Conservation (phyloP, 1,139 yeast genomes). For the Scheffersomyces illinoinensis region DNA sequence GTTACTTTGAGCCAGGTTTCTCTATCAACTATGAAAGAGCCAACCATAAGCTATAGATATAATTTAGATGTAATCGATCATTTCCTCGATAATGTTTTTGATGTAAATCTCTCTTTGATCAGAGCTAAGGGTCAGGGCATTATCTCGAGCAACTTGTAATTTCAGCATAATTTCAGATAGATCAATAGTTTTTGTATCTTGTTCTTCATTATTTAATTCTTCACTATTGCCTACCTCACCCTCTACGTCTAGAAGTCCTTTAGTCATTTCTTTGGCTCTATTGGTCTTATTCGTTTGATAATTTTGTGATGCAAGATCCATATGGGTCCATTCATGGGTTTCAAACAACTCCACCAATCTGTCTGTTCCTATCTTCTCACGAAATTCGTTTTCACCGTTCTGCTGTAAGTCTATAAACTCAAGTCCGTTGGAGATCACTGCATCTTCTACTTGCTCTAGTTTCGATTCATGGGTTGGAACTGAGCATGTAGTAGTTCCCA, state of each 20-base stretch:
- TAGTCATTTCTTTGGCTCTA: slow-evolving; percentile 28
- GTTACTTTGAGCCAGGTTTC: slow-evolving; percentile 64
- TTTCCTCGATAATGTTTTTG: slow-evolving; percentile 34
- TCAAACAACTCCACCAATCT: slow-evolving; percentile 38
- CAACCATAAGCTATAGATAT: not conserved
- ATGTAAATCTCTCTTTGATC: slow-evolving; percentile 32
- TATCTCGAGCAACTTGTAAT: slow-evolving; percentile 31
- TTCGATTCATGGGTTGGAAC: not conserved
- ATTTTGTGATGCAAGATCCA: slow-evolving; percentile 10
- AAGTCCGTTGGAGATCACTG: slow-evolving; percentile 27
- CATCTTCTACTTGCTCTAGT: slow-evolving; percentile 30
- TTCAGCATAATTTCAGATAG: slow-evolving; percentile 28
- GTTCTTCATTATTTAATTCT: slow-evolving; percentile 1
- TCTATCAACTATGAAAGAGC: slow-evolving; percentile 28
- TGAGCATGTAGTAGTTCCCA: slow-evolving; percentile 17
- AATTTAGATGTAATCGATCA: slow-evolving; percentile 35
- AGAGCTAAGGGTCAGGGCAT: slow-evolving; percentile 23
- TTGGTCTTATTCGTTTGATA: slow-evolving; percentile 21
- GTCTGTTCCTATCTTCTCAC: slow-evolving; percentile 20
- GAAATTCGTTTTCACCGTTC: slow-evolving; percentile 14
- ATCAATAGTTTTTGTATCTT: slow-evolving; percentile 15
- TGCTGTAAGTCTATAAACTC: slow-evolving; percentile 29
- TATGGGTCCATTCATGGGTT: slow-evolving; percentile 41
- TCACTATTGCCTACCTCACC: slow-evolving; percentile 10
- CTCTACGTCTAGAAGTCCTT: slow-evolving; percentile 21